phyloP scores from a whole-genome alignment of 2,329 filamentous ascomycete genomes.

The Pseudogymnoascus sp. region DNA sequence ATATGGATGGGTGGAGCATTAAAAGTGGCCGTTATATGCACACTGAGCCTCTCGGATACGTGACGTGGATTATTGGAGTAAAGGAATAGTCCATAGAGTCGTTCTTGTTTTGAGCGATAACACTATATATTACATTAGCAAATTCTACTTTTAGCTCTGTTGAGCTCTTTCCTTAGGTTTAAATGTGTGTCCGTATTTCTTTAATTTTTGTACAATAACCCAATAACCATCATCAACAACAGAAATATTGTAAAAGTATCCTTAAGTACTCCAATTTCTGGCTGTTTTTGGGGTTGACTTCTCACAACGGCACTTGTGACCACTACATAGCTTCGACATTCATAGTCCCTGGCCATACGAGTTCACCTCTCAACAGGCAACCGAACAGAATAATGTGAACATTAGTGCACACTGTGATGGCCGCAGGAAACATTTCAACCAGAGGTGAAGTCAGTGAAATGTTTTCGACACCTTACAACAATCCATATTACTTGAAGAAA shows the following conservation, averaged over 20 bases:
- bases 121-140: background rate
- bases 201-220: too few relatives aligned
- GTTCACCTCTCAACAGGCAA: background rate
- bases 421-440: background rate
- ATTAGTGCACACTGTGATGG: background rate
- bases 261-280: background rate
- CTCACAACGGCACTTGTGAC: background rate
- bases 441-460: slow-evolving; percentile 1
- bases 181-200: background rate
- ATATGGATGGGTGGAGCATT: slow-evolving; percentile 34
- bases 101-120: background rate
- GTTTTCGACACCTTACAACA: background rate
- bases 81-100: slow-evolving; percentile 20
- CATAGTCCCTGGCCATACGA: background rate
- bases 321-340: background rate
- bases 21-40: slow-evolving; percentile 33
- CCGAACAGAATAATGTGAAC: background rate
- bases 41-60: slow-evolving; percentile 40
- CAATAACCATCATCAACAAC: background rate
- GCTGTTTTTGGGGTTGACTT: background rate
- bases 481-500: background rate
- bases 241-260: too few relatives aligned
- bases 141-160: background rate
- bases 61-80: slow-evolving; percentile 37
- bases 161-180: background rate